These are phyloP conservation scores for Mortierella sp. DNA, from an alignment of 371 early-diverging fungal genomes.

Conservation along the genomic window DNA sequence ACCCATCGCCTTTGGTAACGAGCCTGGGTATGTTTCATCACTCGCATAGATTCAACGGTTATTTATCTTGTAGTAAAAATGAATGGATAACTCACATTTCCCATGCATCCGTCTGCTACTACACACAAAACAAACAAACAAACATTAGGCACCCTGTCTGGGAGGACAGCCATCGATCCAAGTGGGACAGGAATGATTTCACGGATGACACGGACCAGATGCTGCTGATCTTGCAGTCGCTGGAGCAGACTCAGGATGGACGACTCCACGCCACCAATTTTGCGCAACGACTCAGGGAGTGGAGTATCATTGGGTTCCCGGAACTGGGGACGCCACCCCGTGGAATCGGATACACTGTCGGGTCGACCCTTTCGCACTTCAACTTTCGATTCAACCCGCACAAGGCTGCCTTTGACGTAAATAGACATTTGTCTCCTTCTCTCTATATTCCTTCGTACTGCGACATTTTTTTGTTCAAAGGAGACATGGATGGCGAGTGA, in stretches of 20 bases:
- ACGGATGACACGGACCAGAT: constrained; percentile 80
- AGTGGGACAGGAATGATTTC: constrained; percentile 66
- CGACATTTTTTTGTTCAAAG: background rate
- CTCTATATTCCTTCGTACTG: background rate
- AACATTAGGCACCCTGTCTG: constrained; percentile 48
- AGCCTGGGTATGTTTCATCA: constrained; percentile 60
- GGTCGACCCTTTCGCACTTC: constrained; percentile 61
- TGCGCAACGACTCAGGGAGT: constrained; percentile 62
- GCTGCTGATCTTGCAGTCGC: constrained; percentile 67
- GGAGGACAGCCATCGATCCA: constrained; percentile 58
- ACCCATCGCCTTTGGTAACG: constrained; percentile 71
- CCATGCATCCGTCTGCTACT: background rate
- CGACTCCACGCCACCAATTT: constrained; percentile 66
- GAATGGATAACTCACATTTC: background rate
- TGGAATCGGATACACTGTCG: constrained; percentile 69
- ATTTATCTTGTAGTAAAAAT: background rate
- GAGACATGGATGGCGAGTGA: background rate
- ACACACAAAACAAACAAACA: background rate
- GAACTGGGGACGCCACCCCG: constrained; percentile 67
- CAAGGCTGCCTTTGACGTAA: constrained; percentile 57
- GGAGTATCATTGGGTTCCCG: constrained; percentile 65
- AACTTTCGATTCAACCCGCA: constrained; percentile 60
- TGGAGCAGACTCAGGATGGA: constrained; percentile 64
- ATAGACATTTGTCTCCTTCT: background rate
- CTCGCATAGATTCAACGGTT: too few relatives aligned